Evolutionary conservation across 2,329 filamentous ascomycete species (phyloP).

Genomic region (Rhinocladiella mackenziei): DNA sequence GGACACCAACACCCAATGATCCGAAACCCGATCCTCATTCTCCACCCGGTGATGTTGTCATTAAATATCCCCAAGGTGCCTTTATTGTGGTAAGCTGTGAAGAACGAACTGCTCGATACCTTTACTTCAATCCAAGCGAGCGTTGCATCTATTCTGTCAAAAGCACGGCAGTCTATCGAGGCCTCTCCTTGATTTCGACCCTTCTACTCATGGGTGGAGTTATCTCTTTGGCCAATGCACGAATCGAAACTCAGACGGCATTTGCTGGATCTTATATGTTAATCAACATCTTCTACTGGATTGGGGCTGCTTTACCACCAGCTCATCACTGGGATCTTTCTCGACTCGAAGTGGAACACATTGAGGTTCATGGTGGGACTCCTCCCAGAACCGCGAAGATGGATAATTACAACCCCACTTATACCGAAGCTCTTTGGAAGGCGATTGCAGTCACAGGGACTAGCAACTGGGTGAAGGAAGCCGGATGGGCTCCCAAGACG

Average conservation of each 20-base stretch:
- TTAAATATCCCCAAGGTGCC: constrained; percentile 50
- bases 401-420: constrained; percentile 35
- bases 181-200: constrained; percentile 49
- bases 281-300: constrained; percentile 50
- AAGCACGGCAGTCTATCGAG: constrained; percentile 40
- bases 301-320: constrained; percentile 47
- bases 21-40: constrained; percentile 34
- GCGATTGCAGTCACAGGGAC: constrained; percentile 46
- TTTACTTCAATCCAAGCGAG: constrained; percentile 50
- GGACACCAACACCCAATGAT: constrained; percentile 43
- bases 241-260: constrained; percentile 45
- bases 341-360: constrained; percentile 38
- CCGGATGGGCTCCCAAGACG: constrained; percentile 42
- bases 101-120: constrained; percentile 49
- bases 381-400: constrained; percentile 30
- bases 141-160: constrained; percentile 46
- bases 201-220: constrained; percentile 52
- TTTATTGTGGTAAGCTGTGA: constrained; percentile 49
- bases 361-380: constrained; percentile 26
- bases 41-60: constrained; percentile 46
- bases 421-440: constrained; percentile 49
- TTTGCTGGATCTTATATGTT: constrained; percentile 50
- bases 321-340: constrained; percentile 48
- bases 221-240: constrained; percentile 49
- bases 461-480: constrained; percentile 41